Conservation (phyloP, 768 basidiomycete genomes). For the Zangia roseola region DNA sequence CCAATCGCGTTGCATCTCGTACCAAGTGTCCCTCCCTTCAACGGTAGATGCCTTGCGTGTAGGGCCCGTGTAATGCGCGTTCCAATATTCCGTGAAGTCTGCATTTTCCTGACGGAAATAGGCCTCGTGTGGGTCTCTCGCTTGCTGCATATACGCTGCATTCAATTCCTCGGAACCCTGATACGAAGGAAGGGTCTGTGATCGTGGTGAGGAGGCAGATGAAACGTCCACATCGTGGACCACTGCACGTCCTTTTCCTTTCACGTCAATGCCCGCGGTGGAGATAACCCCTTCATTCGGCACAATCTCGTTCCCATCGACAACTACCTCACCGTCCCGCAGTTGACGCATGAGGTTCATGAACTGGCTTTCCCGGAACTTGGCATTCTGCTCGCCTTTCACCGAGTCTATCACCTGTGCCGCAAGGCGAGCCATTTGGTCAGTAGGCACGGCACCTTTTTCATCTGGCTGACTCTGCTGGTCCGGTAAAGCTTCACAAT, state of each 20-base stretch:
- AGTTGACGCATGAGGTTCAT: conserved; percentile 84
- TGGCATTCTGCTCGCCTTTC: conserved; percentile 71
- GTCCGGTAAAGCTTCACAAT: conserved; percentile 4
- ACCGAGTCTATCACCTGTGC: conserved; percentile 76
- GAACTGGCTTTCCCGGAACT: conserved; percentile 84
- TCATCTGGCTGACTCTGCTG: conserved; percentile 20
- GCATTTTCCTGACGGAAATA: conserved; percentile 71
- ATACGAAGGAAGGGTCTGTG: conserved; percentile 10
- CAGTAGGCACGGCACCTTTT: conserved; percentile 33
- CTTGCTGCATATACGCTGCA: conserved; percentile 18
- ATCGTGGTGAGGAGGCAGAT: conserved; percentile 7
- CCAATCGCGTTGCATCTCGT: conserved; percentile 72
- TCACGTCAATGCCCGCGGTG: conserved; percentile 40
- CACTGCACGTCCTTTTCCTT: conserved; percentile 64
- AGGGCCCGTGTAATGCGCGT: conserved; percentile 35
- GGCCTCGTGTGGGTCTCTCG: conserved; percentile 53
- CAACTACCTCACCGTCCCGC: conserved; percentile 72
- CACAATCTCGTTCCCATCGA: conserved; percentile 80
- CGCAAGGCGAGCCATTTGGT: conserved; percentile 80
- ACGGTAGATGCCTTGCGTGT: conserved; percentile 15
- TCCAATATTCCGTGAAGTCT: conserved; percentile 65
- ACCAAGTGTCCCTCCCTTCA: conserved; percentile 48
- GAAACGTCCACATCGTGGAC: conserved; percentile 2
- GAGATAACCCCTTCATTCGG: conserved; percentile 36
- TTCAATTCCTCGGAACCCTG: conserved; percentile 21